These are phyloP conservation scores for Corynascus novoguineensis DNA, from an alignment of 495 filamentous ascomycete species.

Conservation along the genomic window DNA sequence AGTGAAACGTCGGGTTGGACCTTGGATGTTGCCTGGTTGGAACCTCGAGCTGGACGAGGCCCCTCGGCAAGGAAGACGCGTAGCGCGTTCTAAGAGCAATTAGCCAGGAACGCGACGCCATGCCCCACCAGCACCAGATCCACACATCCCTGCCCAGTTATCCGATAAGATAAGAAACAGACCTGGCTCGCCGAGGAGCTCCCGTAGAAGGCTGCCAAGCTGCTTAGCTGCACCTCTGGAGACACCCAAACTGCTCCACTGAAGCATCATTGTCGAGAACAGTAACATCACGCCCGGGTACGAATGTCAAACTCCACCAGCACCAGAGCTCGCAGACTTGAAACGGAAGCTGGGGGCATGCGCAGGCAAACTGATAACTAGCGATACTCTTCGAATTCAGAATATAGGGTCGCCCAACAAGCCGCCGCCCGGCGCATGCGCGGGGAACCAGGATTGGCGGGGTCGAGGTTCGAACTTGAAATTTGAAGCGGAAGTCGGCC, in stretches of 20 bases:
- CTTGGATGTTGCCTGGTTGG: neutral
- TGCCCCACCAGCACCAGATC: neutral
- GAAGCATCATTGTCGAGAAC: no score
- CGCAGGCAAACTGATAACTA: neutral
- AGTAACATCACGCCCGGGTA: neutral
- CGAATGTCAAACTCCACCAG: neutral
- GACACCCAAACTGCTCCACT: neutral
- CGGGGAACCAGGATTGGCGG: neutral
- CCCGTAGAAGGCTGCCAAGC: neutral
- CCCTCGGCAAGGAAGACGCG: neutral
- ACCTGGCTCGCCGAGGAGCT: neutral
- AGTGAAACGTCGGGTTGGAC: neutral
- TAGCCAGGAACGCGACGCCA: neutral
- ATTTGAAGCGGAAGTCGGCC: neutral
- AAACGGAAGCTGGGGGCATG: neutral
- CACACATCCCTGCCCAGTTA: neutral
- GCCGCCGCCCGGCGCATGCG: neutral
- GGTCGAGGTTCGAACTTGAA: constrained; percentile 1
- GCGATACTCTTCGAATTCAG: neutral
- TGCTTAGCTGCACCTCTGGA: neutral
- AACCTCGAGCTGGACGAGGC: neutral
- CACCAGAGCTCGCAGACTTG: neutral
- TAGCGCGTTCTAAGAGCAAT: neutral
- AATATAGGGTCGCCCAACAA: neutral
- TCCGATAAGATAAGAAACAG: neutral